Evolutionary conservation across 2,329 filamentous ascomycete species (phyloP).

Genomic region (Epichloe brachyelytri): DNA sequence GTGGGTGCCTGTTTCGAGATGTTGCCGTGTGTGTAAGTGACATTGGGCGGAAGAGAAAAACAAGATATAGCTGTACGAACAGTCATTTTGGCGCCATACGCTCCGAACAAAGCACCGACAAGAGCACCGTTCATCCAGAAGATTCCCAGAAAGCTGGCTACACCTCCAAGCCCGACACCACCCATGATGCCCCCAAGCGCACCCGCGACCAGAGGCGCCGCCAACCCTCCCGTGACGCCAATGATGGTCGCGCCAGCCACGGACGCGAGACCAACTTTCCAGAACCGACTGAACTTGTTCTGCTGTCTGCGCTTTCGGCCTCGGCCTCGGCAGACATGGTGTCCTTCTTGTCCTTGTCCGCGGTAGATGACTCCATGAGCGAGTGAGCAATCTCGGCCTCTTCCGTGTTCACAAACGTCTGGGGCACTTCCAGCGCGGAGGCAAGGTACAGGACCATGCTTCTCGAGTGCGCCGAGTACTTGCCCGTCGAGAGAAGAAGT

Average conservation of each 20-base stretch:
- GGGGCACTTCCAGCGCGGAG: conserved; percentile 50
- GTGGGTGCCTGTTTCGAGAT: not conserved
- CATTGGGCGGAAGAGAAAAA: not conserved
- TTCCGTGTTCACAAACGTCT: conserved; percentile 49
- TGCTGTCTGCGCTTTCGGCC: conserved; percentile 60
- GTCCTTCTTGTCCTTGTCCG: conserved; percentile 25
- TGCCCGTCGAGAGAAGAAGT: conserved; percentile 56
- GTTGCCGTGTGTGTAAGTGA: not conserved
- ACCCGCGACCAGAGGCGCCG: conserved; percentile 75
- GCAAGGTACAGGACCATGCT: conserved; percentile 54
- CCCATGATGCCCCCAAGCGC: conserved; percentile 77
- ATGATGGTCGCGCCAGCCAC: conserved; percentile 82
- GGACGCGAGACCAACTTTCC: conserved; percentile 83
- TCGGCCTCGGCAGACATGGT: conserved; percentile 64
- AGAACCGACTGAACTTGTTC: conserved; percentile 57
- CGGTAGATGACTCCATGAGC: conserved; percentile 51
- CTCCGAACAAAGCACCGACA: conserved; percentile 78
- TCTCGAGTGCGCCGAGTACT: conserved; percentile 63
- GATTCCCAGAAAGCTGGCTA: conserved; percentile 74
- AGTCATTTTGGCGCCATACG: conserved; percentile 68
- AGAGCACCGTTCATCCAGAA: conserved; percentile 77
- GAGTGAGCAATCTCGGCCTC: conserved; percentile 67
- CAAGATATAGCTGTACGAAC: conserved; percentile 15
- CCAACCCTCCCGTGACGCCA: conserved; percentile 84
- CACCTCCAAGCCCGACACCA: conserved; percentile 70